Evolutionary conservation across 768 basidiomycete species (phyloP).

Genomic region (Sistotremastrum niveocremeum): DNA sequence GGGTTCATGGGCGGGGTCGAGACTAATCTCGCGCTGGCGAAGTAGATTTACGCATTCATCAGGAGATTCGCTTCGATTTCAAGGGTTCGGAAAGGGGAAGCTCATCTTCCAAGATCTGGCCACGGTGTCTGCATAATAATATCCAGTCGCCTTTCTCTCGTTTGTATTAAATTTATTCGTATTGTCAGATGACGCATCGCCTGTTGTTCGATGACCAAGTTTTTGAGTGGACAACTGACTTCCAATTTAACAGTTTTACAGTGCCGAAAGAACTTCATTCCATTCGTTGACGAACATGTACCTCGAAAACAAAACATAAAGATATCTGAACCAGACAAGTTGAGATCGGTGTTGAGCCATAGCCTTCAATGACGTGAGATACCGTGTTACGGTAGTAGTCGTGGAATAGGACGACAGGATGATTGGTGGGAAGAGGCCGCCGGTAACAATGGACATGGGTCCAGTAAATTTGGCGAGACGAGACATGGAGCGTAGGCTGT

Average conservation of each 20-base stretch:
- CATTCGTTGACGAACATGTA: slow-evolving; percentile 94
- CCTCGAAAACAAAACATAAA: slow-evolving; percentile 65
- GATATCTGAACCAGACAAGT: slow-evolving; percentile 80
- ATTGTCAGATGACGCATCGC: not conserved
- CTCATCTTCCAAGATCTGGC: not conserved
- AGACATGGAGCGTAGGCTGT: slow-evolving; percentile 16
- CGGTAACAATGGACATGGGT: not conserved
- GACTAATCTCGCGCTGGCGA: slow-evolving; percentile 23
- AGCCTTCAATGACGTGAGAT: slow-evolving; percentile 43
- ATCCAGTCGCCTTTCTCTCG: slow-evolving; percentile 1
- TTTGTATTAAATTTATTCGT: slow-evolving; percentile 1
- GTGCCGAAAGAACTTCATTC: slow-evolving; percentile 30
- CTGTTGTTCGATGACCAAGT: too few species aligned
- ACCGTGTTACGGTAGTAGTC: slow-evolving; percentile 14
- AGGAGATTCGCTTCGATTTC: not conserved
- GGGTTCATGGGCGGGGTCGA: slow-evolving; percentile 28
- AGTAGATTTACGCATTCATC: slow-evolving; percentile 9
- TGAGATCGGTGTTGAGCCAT: slow-evolving; percentile 67
- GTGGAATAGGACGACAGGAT: too few species aligned
- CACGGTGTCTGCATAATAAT: not conserved
- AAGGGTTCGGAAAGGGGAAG: slow-evolving; percentile 3
- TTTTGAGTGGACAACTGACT: too few species aligned
- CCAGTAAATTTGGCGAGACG: slow-evolving; percentile 45
- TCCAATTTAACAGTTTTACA: not conserved
- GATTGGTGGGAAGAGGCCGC: too few species aligned